Evolutionary conservation across 352 stramenopile genomes (phyloP).

Genomic region (Thalassiosira hispida): DNA sequence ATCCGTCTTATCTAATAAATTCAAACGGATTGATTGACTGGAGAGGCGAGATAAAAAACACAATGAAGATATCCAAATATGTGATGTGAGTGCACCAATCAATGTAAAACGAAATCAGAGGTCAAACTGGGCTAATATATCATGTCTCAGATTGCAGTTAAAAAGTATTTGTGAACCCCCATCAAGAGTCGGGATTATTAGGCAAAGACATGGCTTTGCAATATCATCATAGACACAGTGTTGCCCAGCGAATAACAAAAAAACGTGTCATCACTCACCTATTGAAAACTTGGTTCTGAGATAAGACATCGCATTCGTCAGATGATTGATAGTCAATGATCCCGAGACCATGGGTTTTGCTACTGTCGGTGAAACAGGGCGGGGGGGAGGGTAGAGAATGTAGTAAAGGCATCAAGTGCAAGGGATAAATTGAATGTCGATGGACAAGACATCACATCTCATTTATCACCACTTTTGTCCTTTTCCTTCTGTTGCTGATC

Average conservation of each 20-base stretch:
- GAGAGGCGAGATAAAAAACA: too few species aligned
- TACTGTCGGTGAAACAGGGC: too few species aligned
- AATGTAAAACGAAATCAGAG: too few species aligned
- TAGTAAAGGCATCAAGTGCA: neutral
- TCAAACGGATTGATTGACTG: too few species aligned
- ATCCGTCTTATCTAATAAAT: too few species aligned
- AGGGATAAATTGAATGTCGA: neutral
- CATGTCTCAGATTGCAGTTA: constrained; percentile 58
- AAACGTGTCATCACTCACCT: constrained; percentile 4
- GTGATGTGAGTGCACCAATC: too few species aligned
- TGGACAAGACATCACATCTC: neutral
- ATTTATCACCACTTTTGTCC: constrained; percentile 9
- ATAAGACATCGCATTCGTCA: too few species aligned
- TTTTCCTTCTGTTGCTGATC: neutral
- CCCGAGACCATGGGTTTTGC: too few species aligned
- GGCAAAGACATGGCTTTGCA: constrained; percentile 23
- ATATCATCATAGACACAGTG: constrained; percentile 34
- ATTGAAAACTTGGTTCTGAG: neutral
- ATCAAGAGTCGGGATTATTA: constrained; percentile 36
- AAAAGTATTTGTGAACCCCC: constrained; percentile 53
- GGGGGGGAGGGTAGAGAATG: neutral
- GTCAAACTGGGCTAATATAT: too few species aligned
- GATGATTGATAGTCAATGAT: too few species aligned
- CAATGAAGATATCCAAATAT: too few species aligned
- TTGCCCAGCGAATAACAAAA: neutral